Base-by-base conservation (phyloP, 345 rosid species). In the Barbarea vulgaris region DNA sequence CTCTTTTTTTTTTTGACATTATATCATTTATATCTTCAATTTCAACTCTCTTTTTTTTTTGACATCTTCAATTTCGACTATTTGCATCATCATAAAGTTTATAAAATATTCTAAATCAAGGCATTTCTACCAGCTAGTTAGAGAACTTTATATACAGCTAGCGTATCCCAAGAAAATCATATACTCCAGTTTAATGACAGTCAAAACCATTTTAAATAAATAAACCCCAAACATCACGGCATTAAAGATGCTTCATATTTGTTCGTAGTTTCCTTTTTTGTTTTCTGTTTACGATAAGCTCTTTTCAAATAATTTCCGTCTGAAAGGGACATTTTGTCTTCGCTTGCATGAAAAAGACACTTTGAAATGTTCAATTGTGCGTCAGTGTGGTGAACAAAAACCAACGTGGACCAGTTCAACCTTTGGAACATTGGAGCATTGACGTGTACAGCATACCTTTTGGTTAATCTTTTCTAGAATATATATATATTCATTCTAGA, bases 351-450 rank as follows among this genome's bases (percentile, higher is more conserved):
- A 22, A 42, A 55, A 46, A n/a, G 3, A 30, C 30, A 11, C 72
- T 46, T 74, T 74, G 78, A 74, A 57, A 66, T 59, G 51, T 74
- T 74, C 78, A 74, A 74, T 46, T 65, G 17, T 74, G 71, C 47
- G 64, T 73, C 9, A n/a, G n/a, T 24, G 18, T 62, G 28, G 61
- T 28, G 28, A 73, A 30, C 56, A 44, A 64, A 12, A 64, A n/a
- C 72, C 57, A 74, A 56, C 41, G 41, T 47, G 46, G 78, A 74
- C 78, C 22, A 46, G 22, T 74, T 46, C 78, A 56, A 65, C 48
- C 19, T 24, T 42, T 17, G 13, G 39, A 42, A 31, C 64, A 19
- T 53, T 57, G 6, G 31, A 56, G 42, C 64, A 57, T 19, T 73
- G 56, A 42, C 69, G 76, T 37, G 24, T 58, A 28, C 9, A 13